Evolutionary conservation across 2,329 filamentous ascomycete species (phyloP), one percentile per base, ranked within the genome.

Genomic region (Nemania sp.): DNA sequence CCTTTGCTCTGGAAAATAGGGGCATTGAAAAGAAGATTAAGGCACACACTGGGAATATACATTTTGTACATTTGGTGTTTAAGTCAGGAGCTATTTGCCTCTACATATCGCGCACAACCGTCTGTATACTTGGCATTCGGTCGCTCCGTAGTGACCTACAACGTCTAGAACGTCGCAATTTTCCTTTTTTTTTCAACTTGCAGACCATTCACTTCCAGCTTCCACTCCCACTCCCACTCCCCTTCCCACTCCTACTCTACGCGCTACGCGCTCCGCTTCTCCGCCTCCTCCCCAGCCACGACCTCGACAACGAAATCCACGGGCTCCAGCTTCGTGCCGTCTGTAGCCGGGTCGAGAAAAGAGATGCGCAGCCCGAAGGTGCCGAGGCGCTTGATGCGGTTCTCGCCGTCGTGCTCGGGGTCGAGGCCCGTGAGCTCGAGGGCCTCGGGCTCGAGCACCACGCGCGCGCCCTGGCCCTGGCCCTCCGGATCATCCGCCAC

Each of bases 321-420:
- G 14, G 70, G 66, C 52, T 67, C 61, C 14, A 71, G 15, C n/a
- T 54, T 61, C 15, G 56, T 65, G 4, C 66, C 69, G 12, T 68
- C 52, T 12, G 60, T 52, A 43, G 74, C 42, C 3, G 49, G 17
- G 12, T 49, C 55, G 14, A 34, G 37, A 1, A 41, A 48, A 1
- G 44, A 48, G 50, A 77, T 72, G 28, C 70, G 64, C 1, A 77
- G 63, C 54, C 75, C 67, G 61, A 70, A 77, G 24, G 64, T 66
- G 26, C 75, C 75, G 15, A 77, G 65, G 19, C 64, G 59, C 66
- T 75, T 75, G 62, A 77, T 66, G 47, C 73, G 69, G 61, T 75
- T 72, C 44, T 66, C 66, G 26, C 64, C 66, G 12, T 64, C 64
- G 11, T 56, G 42, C 11, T 49, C 56, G 14, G 47, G 42, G 24